A percentile compares a stretch with the other conserved stretches of the same genome.
phyloP scores from a whole-genome alignment of 805 yeast genomes.

The Starmerella lactis-condensi region DNA sequence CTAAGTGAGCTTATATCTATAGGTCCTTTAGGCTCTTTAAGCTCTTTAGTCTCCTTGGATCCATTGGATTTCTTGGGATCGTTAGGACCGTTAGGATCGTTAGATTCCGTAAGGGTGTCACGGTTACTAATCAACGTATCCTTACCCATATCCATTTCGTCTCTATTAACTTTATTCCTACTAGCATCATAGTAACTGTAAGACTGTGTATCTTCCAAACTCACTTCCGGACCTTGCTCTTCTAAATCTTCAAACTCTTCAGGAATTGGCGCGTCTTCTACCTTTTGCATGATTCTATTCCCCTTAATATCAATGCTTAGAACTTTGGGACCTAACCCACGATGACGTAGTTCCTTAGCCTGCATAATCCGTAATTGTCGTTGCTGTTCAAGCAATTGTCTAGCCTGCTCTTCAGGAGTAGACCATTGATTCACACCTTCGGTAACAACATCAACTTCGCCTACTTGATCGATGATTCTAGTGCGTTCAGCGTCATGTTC shows the following conservation, averaged over 20 bases:
- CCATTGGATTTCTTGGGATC: no score
- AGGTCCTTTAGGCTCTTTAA: no score
- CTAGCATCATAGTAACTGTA: no score
- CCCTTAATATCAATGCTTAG: constrained; percentile 62
- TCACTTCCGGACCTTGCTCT: no score
- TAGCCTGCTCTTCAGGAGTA: constrained; percentile 63
- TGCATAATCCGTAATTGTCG: constrained; percentile 40
- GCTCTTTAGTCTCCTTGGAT: no score
- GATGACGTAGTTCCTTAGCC: constrained; percentile 36
- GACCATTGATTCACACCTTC: constrained; percentile 57
- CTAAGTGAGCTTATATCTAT: no score
- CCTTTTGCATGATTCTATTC: constrained; percentile 58
- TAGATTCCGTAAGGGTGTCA: no score
- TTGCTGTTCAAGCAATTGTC: constrained; percentile 74
- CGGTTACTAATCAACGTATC: no score
- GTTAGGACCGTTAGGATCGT: no score
- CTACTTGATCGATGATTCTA: constrained; percentile 75
- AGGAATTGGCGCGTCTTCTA: constrained; percentile 22
- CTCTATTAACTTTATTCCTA: no score
- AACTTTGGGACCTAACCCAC: constrained; percentile 58
- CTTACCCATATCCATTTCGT: no score
- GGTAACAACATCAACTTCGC: constrained; percentile 59
- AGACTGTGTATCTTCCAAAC: no score
- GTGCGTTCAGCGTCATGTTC: constrained; percentile 80
- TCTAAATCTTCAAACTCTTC: constrained; percentile 13